Evolutionary conservation across 2,329 filamentous ascomycete species (phyloP).

Genomic region (Arthrobotrys entomopaga): DNA sequence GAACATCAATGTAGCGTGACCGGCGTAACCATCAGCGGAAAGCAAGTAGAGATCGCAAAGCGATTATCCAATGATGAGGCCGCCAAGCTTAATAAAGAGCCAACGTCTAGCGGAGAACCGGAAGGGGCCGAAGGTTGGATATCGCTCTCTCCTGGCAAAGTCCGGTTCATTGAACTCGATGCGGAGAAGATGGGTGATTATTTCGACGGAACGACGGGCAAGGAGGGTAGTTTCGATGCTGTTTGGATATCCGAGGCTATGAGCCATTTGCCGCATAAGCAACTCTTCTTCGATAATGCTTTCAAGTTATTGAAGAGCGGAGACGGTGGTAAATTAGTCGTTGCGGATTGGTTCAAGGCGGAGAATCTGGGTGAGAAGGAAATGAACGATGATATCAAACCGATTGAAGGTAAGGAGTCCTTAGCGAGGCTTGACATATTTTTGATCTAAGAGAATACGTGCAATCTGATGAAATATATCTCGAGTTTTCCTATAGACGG

Average conservation of each 20-base stretch:
- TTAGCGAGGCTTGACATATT: background rate
- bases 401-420: conserved; percentile 67
- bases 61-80: conserved; percentile 64
- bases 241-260: conserved; percentile 73
- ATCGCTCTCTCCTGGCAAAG: conserved; percentile 64
- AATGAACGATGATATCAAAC: conserved; percentile 68
- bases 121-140: conserved; percentile 35
- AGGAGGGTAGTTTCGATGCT: conserved; percentile 65
- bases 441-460: background rate
- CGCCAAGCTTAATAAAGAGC: conserved; percentile 42
- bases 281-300: conserved; percentile 69
- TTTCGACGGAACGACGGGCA: conserved; percentile 62
- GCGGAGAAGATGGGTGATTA: conserved; percentile 70
- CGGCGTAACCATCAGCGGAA: conserved; percentile 70
- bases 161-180: conserved; percentile 70
- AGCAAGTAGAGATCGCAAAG: conserved; percentile 70
- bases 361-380: conserved; percentile 64
- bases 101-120: background rate
- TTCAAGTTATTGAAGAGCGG: conserved; percentile 64
- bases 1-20: conserved; percentile 68
- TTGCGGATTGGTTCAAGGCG: conserved; percentile 73
- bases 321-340: conserved; percentile 67
- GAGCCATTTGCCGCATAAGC: conserved; percentile 71
- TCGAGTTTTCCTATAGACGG: conserved; percentile 64
- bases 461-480: background rate